Percentiles rank a stretch among this genome's conserved stretches.
Conservation (phyloP, 768 basidiomycete species). For the Fomitopsis serialis region DNA sequence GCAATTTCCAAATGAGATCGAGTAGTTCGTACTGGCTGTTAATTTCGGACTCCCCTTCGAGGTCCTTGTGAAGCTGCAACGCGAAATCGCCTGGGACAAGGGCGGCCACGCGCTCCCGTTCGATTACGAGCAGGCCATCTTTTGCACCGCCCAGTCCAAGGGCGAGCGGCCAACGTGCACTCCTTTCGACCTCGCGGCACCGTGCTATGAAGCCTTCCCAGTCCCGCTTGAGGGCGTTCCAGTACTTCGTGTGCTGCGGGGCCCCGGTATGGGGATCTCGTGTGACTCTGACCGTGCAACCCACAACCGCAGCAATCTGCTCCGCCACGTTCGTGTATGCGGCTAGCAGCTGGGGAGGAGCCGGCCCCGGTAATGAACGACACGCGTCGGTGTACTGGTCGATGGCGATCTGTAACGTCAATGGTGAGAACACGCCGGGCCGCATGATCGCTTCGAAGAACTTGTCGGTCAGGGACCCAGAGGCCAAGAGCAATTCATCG, state of each 20-base stretch:
- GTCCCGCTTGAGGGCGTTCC: constrained; percentile 81
- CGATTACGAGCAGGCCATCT: constrained; percentile 53
- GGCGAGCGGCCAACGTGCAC: constrained; percentile 74
- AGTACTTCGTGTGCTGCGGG: constrained; percentile 70
- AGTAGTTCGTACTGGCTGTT: constrained; percentile 55
- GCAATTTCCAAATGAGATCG: constrained; percentile 58
- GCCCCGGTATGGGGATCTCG: constrained; percentile 77
- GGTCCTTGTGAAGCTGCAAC: constrained; percentile 47
- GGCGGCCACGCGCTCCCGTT: constrained; percentile 71
- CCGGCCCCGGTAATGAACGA: constrained; percentile 55
- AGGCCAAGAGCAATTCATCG: constrained; percentile 71
- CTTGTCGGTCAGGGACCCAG: constrained; percentile 69
- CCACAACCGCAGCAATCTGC: constrained; percentile 80
- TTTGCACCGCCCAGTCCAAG: constrained; percentile 42
- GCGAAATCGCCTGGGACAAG: constrained; percentile 65
- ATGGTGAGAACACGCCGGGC: constrained; percentile 81
- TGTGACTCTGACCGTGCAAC: constrained; percentile 73
- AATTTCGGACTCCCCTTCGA: constrained; percentile 37
- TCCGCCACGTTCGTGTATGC: constrained; percentile 65
- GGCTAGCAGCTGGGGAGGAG: constrained; percentile 50
- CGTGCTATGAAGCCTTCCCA: constrained; percentile 96
- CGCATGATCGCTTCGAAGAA: constrained; percentile 81
- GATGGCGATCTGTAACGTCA: constrained; percentile 78
- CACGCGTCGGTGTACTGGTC: constrained; percentile 76
- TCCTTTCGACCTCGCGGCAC: constrained; percentile 86